These are phyloP conservation scores for Forsythia viridissima DNA, from an alignment of 257 asterid species.

Conservation along the genomic window DNA sequence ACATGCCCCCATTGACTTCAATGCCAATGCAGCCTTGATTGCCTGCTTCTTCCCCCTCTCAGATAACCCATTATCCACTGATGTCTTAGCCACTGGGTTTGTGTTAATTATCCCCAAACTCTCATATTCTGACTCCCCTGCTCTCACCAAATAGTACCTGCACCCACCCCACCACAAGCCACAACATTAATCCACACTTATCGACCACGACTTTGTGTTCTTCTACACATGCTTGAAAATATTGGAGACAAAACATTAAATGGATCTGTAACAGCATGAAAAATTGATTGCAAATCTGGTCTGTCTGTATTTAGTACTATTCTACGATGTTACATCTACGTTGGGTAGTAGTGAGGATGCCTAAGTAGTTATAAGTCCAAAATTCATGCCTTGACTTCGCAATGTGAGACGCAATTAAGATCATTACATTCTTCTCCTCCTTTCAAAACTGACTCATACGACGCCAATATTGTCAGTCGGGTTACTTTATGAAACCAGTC, in stretches of 20 bases:
- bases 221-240: not conserved
- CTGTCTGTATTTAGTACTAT: too few relatives aligned
- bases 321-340: too few relatives aligned
- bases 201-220: not conserved
- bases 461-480: too few relatives aligned
- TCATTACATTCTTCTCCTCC: not conserved
- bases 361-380: not conserved
- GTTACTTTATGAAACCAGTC: too few relatives aligned
- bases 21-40: slow-evolving; percentile 65
- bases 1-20: slow-evolving; percentile 78
- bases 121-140: slow-evolving; percentile 94
- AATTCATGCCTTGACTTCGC: not conserved
- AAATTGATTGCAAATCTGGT: too few relatives aligned
- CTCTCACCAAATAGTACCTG: slow-evolving; percentile 91
- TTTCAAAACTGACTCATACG: not conserved
- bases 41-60: slow-evolving; percentile 82
- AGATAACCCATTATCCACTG: slow-evolving; percentile 79
- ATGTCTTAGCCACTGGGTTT: slow-evolving; percentile 94
- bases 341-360: too few relatives aligned
- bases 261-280: not conserved
- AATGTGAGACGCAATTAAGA: not conserved
- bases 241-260: not conserved
- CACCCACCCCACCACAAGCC: not conserved
- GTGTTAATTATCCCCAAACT: slow-evolving; percentile 81
- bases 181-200: not conserved